Evolutionary conservation across 176 grass and related monocot genomes (phyloP).

Genomic region (Oryza glumipatula): DNA sequence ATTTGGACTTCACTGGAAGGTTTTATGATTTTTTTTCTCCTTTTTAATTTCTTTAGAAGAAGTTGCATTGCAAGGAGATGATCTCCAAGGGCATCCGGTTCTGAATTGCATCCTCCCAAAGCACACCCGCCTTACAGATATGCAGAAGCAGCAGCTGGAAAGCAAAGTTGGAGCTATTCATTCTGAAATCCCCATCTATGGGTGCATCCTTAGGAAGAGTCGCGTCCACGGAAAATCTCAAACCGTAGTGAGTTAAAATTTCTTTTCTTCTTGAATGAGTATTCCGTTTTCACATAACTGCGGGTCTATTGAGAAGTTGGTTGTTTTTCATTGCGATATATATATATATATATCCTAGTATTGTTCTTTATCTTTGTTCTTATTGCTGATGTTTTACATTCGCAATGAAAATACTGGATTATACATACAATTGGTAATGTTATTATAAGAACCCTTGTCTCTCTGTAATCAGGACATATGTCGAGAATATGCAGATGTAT

Average conservation of each 20-base stretch:
- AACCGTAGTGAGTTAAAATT: conserved; percentile 10
- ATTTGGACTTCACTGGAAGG: background rate
- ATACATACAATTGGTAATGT: background rate
- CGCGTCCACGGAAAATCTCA: background rate
- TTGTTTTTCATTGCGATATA: background rate
- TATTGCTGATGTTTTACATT: background rate
- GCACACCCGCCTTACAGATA: background rate
- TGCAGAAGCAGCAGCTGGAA: conserved; percentile 14
- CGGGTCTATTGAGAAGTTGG: background rate
- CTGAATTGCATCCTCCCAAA: background rate
- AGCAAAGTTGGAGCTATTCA: background rate
- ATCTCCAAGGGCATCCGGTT: background rate
- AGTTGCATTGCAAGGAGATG: background rate
- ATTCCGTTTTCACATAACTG: background rate
- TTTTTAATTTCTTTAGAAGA: background rate
- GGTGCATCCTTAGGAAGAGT: background rate
- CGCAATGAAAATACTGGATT: background rate
- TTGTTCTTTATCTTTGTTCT: background rate
- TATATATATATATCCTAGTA: background rate
- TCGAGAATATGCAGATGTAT: background rate
- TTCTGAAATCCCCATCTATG: conserved; percentile 32
- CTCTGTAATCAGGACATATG: background rate
- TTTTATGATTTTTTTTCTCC: background rate
- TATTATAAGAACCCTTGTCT: background rate
- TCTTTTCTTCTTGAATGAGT: background rate